These are phyloP conservation scores for barley (Hordeum vulgare) DNA, from an alignment of 176 grass and related monocot genomes.

Conservation along the genomic window DNA sequence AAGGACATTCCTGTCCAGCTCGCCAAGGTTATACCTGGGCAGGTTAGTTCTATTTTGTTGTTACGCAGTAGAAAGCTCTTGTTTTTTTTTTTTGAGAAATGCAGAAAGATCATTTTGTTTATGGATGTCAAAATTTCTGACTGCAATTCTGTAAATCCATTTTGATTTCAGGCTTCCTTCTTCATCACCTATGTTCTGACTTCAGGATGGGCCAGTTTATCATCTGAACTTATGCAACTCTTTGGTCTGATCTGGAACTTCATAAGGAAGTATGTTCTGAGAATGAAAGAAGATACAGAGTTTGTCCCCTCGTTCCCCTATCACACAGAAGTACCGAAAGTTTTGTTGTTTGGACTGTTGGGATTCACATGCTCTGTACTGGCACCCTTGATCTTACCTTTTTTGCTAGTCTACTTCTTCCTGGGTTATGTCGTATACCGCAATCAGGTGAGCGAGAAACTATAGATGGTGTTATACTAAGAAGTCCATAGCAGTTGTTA, in stretches of 20 bases:
- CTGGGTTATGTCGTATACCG: constrained; percentile 89
- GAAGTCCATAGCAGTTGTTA: not conserved
- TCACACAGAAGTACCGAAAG: constrained; percentile 92
- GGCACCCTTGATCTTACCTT: constrained; percentile 86
- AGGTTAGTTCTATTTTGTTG: constrained; percentile 43
- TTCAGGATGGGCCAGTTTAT: constrained; percentile 96
- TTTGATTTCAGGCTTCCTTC: constrained; percentile 78
- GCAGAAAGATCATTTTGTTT: not conserved
- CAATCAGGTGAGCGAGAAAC: constrained; percentile 63
- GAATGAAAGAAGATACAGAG: constrained; percentile 55
- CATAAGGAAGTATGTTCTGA: constrained; percentile 67
- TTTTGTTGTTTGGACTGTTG: constrained; percentile 73
- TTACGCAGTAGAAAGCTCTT: not conserved
- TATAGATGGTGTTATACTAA: not conserved
- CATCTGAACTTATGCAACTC: constrained; percentile 80
- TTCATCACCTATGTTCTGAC: constrained; percentile 99
- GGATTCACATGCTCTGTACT: constrained; percentile 85
- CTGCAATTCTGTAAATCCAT: constrained; percentile 8
- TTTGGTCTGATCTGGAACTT: constrained; percentile 75
- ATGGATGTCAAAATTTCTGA: not conserved
- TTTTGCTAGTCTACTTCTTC: constrained; percentile 91
- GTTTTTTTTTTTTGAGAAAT: not conserved
- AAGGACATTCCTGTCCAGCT: constrained; percentile 70
- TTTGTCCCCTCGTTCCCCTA: constrained; percentile 74
- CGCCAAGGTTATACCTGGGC: constrained; percentile 79